Conservation (phyloP, 2,329 filamentous ascomycete genomes). For the Mycosphaerella sp. region DNA sequence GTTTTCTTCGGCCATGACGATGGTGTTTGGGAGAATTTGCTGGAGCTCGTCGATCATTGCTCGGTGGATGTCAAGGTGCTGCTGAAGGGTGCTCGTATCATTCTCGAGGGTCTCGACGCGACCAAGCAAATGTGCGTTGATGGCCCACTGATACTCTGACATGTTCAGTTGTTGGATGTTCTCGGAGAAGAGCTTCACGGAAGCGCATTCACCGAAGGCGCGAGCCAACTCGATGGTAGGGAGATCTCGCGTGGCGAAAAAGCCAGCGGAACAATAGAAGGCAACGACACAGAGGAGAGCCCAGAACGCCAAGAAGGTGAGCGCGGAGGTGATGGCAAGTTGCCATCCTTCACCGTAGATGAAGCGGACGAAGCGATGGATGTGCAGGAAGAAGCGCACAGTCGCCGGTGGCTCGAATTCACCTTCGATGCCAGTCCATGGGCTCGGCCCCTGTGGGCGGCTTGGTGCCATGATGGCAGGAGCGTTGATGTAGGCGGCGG, state of each 20-base stretch:
- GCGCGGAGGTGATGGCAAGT: neutral
- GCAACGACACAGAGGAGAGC: neutral
- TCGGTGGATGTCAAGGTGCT: neutral
- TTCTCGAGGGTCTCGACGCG: slow-evolving; percentile 8
- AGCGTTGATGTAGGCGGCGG: slow-evolving; percentile 11
- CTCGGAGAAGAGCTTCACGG: slow-evolving; percentile 2
- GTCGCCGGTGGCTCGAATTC: slow-evolving; percentile 2
- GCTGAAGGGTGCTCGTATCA: neutral
- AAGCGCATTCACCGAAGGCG: too few relatives aligned
- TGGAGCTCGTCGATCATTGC: slow-evolving; percentile 10
- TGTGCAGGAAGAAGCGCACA: slow-evolving; percentile 11
- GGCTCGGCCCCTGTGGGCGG: neutral
- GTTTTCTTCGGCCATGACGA: slow-evolving; percentile 25
- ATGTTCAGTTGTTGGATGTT: slow-evolving; percentile 6
- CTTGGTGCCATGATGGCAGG: neutral
- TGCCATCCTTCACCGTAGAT: slow-evolving; percentile 7
- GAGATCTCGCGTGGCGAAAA: neutral
- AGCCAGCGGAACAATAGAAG: neutral
- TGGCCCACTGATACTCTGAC: slow-evolving; percentile 3
- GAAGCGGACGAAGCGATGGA: slow-evolving; percentile 7
- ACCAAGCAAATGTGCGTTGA: slow-evolving; percentile 11
- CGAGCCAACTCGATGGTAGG: neutral
- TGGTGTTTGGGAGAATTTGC: slow-evolving; percentile 5
- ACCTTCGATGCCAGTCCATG: neutral
- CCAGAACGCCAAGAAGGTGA: neutral